Evolutionary conservation across 176 grass and related monocot species (phyloP).

Genomic region (Eremochloa ophiuroides): DNA sequence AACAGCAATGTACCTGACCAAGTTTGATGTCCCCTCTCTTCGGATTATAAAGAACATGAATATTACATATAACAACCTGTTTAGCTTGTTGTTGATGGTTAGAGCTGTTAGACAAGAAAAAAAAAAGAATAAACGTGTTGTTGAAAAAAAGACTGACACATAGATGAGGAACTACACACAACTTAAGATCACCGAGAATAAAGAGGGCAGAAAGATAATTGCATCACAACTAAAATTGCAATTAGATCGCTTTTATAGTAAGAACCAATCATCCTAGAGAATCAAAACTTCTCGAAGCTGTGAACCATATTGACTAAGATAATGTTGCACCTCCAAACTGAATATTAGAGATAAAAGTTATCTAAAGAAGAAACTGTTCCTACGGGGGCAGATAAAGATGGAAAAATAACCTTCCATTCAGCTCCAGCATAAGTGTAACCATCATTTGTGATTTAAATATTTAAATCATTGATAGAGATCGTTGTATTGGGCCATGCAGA

Average conservation of each 20-base stretch:
- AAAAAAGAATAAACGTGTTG: slow-evolving; percentile 24
- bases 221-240: neutral
- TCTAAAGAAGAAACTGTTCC: neutral
- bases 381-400: neutral
- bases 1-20: slow-evolving; percentile 61
- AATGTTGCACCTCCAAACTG: neutral
- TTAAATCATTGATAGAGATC: neutral
- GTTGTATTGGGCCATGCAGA: neutral
- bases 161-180: neutral
- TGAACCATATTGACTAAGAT: neutral
- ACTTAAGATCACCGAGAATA: neutral
- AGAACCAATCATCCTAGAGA: neutral
- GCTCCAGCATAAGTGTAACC: neutral
- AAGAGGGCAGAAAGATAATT: slow-evolving; percentile 4
- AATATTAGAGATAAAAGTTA: neutral
- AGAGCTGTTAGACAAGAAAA: slow-evolving; percentile 33
- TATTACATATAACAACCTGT: slow-evolving; percentile 80
- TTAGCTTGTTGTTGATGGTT: slow-evolving; percentile 42
- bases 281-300: neutral
- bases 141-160: neutral
- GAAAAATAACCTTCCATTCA: neutral
- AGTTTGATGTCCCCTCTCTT: slow-evolving; percentile 97
- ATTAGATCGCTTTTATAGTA: neutral
- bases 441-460: neutral
- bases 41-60: slow-evolving; percentile 93